Evolutionary conservation across 2,329 filamentous ascomycete genomes (phyloP).

Genomic region (Balansia obtecta): DNA sequence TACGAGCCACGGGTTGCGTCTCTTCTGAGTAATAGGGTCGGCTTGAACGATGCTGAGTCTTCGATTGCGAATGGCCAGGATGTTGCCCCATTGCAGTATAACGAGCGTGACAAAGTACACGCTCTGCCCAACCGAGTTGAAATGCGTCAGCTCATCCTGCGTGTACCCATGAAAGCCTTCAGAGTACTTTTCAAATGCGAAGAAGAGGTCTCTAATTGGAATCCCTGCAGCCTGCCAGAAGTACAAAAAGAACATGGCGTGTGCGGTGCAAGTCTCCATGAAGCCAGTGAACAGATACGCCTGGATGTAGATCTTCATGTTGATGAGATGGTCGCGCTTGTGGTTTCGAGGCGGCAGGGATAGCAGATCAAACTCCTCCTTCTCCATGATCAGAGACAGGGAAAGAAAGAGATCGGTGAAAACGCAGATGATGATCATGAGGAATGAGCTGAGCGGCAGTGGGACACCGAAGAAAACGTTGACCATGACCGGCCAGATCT

Average conservation of each 20-base stretch:
- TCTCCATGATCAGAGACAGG: slow-evolving; percentile 40
- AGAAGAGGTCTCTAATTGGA: slow-evolving; percentile 32
- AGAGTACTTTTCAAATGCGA: slow-evolving; percentile 34
- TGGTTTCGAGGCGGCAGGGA: slow-evolving; percentile 37
- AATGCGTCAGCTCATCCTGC: slow-evolving; percentile 28
- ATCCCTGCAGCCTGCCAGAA: slow-evolving; percentile 35
- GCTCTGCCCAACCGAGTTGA: slow-evolving; percentile 36
- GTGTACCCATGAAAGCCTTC: slow-evolving; percentile 38
- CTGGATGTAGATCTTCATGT: slow-evolving; percentile 36
- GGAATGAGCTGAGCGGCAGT: slow-evolving; percentile 35
- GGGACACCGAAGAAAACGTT: slow-evolving; percentile 45
- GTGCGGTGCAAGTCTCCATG: slow-evolving; percentile 36
- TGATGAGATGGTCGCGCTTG: slow-evolving; percentile 39
- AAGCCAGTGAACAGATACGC: slow-evolving; percentile 39
- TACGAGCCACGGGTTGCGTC: slow-evolving; percentile 38
- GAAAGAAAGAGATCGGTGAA: slow-evolving; percentile 42
- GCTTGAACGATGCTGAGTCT: slow-evolving; percentile 38
- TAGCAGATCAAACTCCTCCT: slow-evolving; percentile 40
- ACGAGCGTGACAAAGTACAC: slow-evolving; percentile 44
- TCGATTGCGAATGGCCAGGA: slow-evolving; percentile 38
- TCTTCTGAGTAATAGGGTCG: slow-evolving; percentile 31
- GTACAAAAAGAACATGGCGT: slow-evolving; percentile 43
- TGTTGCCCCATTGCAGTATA: slow-evolving; percentile 41
- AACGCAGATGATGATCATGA: slow-evolving; percentile 47
- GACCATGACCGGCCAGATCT: slow-evolving; percentile 44